Conservation (phyloP, 2,329 filamentous ascomycete genomes). For the Aureobasidium sp. region DNA sequence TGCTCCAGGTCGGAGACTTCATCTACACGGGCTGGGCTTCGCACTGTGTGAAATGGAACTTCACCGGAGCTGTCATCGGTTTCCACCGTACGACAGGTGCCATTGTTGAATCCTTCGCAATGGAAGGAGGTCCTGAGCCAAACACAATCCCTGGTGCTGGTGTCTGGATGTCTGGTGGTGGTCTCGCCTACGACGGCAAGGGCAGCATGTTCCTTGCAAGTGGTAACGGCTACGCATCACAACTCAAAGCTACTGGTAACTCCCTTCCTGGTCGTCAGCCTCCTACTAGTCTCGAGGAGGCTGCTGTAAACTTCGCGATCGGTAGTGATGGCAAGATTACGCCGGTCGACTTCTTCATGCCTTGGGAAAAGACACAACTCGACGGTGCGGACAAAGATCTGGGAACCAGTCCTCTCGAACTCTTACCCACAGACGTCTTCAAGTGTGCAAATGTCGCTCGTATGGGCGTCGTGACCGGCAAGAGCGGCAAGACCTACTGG, state of each 20-base stretch:
- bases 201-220: conserved; percentile 55
- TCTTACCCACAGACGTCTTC: conserved; percentile 49
- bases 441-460: conserved; percentile 48
- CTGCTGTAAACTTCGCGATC: conserved; percentile 55
- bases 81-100: conserved; percentile 52
- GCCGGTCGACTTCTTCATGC: conserved; percentile 58
- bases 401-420: conserved; percentile 50
- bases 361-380: conserved; percentile 54
- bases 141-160: conserved; percentile 47
- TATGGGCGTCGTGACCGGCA: conserved; percentile 57
- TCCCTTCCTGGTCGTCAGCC: conserved; percentile 51
- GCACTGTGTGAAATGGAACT: conserved; percentile 60
- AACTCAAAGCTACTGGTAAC: conserved; percentile 41
- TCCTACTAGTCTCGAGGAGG: conserved; percentile 53
- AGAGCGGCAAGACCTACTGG: conserved; percentile 58
- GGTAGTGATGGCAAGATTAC: conserved; percentile 48
- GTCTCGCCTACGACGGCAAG: conserved; percentile 51
- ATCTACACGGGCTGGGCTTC: conserved; percentile 57
- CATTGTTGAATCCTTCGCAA: conserved; percentile 50
- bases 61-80: conserved; percentile 56
- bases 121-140: conserved; percentile 45
- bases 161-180: conserved; percentile 58
- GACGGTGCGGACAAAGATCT: conserved; percentile 58
- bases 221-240: conserved; percentile 56
- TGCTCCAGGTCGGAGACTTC: conserved; percentile 53